These are phyloP conservation scores for Fusarium sp. DNA, from an alignment of 2,329 filamentous ascomycete species.

Conservation along the genomic window DNA sequence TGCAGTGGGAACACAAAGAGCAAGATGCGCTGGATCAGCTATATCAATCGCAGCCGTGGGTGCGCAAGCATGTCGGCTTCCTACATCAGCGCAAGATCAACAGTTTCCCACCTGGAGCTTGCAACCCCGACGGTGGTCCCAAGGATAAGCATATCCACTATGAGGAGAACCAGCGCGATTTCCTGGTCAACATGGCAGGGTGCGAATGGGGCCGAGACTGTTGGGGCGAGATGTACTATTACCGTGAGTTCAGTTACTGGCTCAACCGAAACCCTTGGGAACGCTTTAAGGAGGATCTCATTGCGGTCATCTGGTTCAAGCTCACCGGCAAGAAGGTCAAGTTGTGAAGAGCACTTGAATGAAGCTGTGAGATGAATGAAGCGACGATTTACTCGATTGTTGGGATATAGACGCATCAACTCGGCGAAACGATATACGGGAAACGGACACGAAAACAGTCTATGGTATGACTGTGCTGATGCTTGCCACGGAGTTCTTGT, in stretches of 20 bases:
- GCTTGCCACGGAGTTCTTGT: constrained; percentile 28
- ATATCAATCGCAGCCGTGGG: constrained; percentile 91
- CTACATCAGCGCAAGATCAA: constrained; percentile 93
- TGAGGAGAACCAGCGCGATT: constrained; percentile 84
- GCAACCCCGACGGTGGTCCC: constrained; percentile 71
- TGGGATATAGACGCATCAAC: constrained; percentile 15
- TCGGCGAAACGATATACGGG: constrained; percentile 24
- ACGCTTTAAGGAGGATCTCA: constrained; percentile 73
- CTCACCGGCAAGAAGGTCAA: constrained; percentile 70
- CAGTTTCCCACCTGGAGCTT: constrained; percentile 91
- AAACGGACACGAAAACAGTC: constrained; percentile 18
- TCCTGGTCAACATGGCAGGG: constrained; percentile 97
- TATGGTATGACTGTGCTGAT: constrained; percentile 9
- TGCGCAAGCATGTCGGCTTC: constrained; percentile 88
- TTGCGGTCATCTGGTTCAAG: constrained; percentile 71
- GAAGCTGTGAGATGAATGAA: not conserved
- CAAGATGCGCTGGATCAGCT: constrained; percentile 95
- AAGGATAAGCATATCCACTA: constrained; percentile 87
- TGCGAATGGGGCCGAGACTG: constrained; percentile 98
- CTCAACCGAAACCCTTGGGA: constrained; percentile 89
- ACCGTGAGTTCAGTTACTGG: constrained; percentile 88
- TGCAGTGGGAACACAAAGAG: constrained; percentile 99
- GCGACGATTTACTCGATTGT: not conserved
- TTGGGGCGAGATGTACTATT: constrained; percentile 98
- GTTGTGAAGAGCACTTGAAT: constrained; percentile 51